Percentiles rank a stretch among this genome's conserved stretches.
These are phyloP conservation scores for Citrullus colocynthis DNA, from an alignment of 306 rosid genomes.

Conservation along the genomic window DNA sequence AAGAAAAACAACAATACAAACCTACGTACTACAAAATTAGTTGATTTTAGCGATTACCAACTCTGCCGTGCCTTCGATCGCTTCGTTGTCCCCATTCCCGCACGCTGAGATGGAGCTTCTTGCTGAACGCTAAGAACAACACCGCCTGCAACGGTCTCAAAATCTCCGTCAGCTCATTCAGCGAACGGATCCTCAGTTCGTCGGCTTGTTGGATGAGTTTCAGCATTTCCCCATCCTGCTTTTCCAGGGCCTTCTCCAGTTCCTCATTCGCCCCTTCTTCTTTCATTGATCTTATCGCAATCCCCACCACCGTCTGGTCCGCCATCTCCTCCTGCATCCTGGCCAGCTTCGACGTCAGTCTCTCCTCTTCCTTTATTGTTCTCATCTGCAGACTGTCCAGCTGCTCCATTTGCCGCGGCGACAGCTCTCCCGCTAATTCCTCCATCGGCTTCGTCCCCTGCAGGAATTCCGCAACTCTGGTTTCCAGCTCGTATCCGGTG, in stretches of 20 bases:
- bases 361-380: conserved; percentile 21
- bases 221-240: neutral
- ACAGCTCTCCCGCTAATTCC: neutral
- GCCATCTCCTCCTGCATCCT: conserved; percentile 20
- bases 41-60: too few relatives aligned
- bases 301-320: conserved; percentile 14
- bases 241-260: neutral
- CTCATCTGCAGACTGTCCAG: conserved; percentile 12
- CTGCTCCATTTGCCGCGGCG: neutral
- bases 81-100: conserved; percentile 24
- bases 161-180: conserved; percentile 9
- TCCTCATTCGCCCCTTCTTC: neutral
- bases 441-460: neutral
- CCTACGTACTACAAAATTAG: too few relatives aligned
- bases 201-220: conserved; percentile 12
- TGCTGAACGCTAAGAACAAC: conserved; percentile 14
- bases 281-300: neutral
- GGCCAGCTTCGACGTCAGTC: conserved; percentile 10
- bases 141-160: conserved; percentile 15
- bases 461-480: conserved; percentile 3
- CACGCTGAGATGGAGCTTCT: conserved; percentile 24
- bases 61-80: conserved; percentile 13
- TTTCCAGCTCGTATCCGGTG: conserved; percentile 4
- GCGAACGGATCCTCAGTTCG: conserved; percentile 13
- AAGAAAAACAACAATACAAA: too few relatives aligned